These are phyloP conservation scores for Clarireedia monteithiana DNA, from an alignment of 2,329 filamentous ascomycete species.

Conservation along the genomic window DNA sequence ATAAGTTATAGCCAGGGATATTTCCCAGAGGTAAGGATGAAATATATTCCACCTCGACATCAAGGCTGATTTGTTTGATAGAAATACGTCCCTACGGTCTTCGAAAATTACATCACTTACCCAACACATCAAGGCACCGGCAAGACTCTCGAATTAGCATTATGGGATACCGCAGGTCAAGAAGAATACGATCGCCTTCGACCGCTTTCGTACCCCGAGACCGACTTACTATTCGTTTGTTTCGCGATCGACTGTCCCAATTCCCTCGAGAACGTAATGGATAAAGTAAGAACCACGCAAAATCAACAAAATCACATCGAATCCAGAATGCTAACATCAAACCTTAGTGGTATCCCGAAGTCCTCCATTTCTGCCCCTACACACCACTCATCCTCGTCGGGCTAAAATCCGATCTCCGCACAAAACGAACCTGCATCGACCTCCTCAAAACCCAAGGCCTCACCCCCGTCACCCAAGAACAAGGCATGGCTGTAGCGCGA, in stretches of 20 bases:
- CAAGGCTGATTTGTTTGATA: slow-evolving; percentile 32
- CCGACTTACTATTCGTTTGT: slow-evolving; percentile 95
- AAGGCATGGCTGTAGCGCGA: slow-evolving; percentile 78
- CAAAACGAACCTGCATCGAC: slow-evolving; percentile 95
- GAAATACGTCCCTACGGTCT: slow-evolving; percentile 99
- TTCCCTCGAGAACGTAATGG: slow-evolving; percentile 95
- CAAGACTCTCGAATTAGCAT: slow-evolving; percentile 90
- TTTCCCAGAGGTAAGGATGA: slow-evolving; percentile 77
- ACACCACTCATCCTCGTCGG: slow-evolving; percentile 93
- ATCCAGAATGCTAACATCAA: slow-evolving; percentile 8
- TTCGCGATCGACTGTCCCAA: slow-evolving; percentile 99
- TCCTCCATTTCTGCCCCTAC: slow-evolving; percentile 96
- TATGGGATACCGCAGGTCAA: slow-evolving; percentile 98
- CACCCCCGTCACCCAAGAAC: slow-evolving; percentile 86
- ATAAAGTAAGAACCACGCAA: slow-evolving; percentile 63
- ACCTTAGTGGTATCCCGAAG: slow-evolving; percentile 92
- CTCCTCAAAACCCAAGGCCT: slow-evolving; percentile 97
- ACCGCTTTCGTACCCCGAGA: slow-evolving; percentile 95
- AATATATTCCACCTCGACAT: neutral
- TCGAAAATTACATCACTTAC: slow-evolving; percentile 99
- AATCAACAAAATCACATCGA: neutral
- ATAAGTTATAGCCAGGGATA: slow-evolving; percentile 99
- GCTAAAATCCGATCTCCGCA: slow-evolving; percentile 91
- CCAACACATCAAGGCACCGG: slow-evolving; percentile 80
- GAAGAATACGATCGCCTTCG: slow-evolving; percentile 97